Evolutionary conservation across 2,329 filamentous ascomycete genomes (phyloP).

Genomic region (Huntiella abstrusa): DNA sequence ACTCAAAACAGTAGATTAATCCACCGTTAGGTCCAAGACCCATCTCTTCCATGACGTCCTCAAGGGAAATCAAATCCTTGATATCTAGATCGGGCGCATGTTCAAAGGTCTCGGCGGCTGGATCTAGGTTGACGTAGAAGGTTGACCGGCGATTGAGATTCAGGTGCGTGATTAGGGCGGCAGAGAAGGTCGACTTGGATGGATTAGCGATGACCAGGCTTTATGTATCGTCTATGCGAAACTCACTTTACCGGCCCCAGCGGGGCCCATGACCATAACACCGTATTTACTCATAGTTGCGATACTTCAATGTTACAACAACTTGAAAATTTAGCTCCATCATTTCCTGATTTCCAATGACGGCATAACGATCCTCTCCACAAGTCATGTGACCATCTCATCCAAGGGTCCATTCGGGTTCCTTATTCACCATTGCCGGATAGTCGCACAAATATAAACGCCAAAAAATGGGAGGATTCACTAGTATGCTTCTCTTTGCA

Average conservation of each 20-base stretch:
- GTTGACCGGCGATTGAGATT: constrained; percentile 78
- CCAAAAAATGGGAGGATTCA: too few relatives aligned
- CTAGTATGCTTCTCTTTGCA: too few relatives aligned
- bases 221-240: not conserved
- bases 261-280: constrained; percentile 86
- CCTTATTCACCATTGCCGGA: too few relatives aligned
- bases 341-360: not conserved
- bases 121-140: constrained; percentile 97
- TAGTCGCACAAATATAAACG: too few relatives aligned
- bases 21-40: constrained; percentile 80
- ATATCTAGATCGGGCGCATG: constrained; percentile 90
- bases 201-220: constrained; percentile 18
- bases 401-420: too few relatives aligned
- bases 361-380: too few relatives aligned
- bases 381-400: too few relatives aligned
- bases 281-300: constrained; percentile 77
- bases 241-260: constrained; percentile 73
- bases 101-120: constrained; percentile 79
- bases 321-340: not conserved
- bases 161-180: constrained; percentile 79
- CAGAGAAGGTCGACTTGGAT: constrained; percentile 67
- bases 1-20: constrained; percentile 92
- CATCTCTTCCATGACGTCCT: constrained; percentile 94
- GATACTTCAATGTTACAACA: not conserved
- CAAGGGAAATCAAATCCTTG: constrained; percentile 79